A percentile compares a stretch with the other conserved stretches of the same genome.
Evolutionary conservation across 2,329 filamentous ascomycete genomes (phyloP).

Genomic region (Escovopsis sp.): DNA sequence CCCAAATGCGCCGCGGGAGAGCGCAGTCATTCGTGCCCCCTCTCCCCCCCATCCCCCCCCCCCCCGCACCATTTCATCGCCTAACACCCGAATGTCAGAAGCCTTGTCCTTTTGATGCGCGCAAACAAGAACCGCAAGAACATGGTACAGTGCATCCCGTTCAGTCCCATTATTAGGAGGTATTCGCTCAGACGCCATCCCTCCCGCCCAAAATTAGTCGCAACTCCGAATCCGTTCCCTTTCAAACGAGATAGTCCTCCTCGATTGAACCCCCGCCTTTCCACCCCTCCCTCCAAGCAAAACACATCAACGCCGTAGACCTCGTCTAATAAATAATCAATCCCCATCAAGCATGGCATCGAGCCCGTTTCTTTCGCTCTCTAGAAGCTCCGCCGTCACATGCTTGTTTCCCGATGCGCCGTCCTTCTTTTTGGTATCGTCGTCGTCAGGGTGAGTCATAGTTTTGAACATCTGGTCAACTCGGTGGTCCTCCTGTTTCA

Average conservation of each 20-base stretch:
- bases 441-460: conserved; percentile 37
- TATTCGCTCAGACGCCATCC: conserved; percentile 1
- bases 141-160: conserved; percentile 2
- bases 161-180: conserved; percentile 1
- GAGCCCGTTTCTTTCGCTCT: conserved; percentile 31
- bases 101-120: conserved; percentile 2
- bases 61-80: neutral
- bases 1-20: neutral
- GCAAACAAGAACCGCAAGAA: neutral
- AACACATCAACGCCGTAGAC: neutral
- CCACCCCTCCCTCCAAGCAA: no score
- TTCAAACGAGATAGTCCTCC: neutral
- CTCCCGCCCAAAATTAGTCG: neutral
- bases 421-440: conserved; percentile 23
- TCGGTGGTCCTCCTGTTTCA: conserved; percentile 27
- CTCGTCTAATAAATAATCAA: conserved; percentile 10
- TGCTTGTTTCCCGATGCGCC: conserved; percentile 11
- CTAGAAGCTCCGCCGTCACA: conserved; percentile 27
- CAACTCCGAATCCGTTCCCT: conserved; percentile 3
- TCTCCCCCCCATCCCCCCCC: neutral
- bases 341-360: conserved; percentile 30
- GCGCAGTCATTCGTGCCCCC: neutral
- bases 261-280: no score
- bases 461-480: conserved; percentile 42
- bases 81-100: neutral